Evolutionary conservation across 2,329 filamentous ascomycete species (phyloP).

Genomic region (Talaromyces sp.): DNA sequence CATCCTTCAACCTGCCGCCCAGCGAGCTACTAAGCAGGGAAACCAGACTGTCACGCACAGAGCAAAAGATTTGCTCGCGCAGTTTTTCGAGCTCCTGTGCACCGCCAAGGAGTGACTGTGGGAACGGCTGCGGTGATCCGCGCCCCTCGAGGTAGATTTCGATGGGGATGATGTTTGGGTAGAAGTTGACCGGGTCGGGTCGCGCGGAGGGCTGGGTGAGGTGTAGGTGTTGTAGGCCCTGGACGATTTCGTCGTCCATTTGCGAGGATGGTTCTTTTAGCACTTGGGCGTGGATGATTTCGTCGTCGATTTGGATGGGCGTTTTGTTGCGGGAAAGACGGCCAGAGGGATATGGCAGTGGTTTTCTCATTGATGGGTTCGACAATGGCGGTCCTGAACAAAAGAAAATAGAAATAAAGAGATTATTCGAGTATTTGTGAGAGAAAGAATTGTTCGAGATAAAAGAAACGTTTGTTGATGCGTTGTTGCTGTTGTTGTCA

Average conservation of each 20-base stretch:
- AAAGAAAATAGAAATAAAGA: no score
- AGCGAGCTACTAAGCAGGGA: background rate
- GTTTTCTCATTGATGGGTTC: no score
- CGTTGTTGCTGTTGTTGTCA: no score
- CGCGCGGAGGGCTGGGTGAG: background rate
- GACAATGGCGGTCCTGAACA: no score
- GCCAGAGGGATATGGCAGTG: background rate
- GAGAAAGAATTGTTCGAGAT: background rate
- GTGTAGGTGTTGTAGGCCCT: background rate
- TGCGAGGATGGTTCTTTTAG: no score
- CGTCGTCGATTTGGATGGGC: background rate
- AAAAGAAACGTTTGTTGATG: background rate
- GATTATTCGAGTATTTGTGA: background rate
- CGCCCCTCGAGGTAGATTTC: constrained; percentile 2
- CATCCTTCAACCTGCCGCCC: background rate
- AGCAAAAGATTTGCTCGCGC: background rate
- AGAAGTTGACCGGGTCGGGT: background rate
- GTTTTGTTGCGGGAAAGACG: no score
- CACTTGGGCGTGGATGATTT: no score
- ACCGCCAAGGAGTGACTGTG: background rate
- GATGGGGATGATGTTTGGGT: constrained; percentile 3
- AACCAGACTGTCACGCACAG: background rate
- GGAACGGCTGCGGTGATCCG: background rate
- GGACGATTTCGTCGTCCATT: background rate
- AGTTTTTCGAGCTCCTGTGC: background rate